These are phyloP conservation scores for Tripidium arundinaceum DNA, from an alignment of 202 grass and related monocot species.

Conservation along the genomic window DNA sequence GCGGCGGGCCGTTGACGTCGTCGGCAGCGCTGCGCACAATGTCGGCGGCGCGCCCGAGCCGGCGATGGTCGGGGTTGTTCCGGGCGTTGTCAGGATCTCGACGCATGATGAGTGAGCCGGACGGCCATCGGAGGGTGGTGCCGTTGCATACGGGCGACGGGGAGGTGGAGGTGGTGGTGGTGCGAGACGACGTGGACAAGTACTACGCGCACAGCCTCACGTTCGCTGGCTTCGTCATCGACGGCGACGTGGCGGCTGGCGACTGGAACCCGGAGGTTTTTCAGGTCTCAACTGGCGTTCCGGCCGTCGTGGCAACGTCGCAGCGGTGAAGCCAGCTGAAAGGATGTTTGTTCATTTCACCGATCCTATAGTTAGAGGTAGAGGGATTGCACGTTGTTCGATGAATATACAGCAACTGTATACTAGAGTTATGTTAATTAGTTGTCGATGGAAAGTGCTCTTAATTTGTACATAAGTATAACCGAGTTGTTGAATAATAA, in stretches of 20 bases:
- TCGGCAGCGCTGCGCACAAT: constrained; percentile 46
- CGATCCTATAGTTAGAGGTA: background rate
- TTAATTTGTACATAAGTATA: constrained; percentile 8
- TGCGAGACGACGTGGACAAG: constrained; percentile 29
- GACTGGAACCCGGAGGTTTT: constrained; percentile 77
- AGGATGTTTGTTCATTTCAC: background rate
- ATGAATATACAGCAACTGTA: constrained; percentile 17
- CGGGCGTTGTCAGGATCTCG: constrained; percentile 1
- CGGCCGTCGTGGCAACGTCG: background rate
- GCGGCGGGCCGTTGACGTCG: constrained; percentile 30
- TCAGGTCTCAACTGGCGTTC: constrained; percentile 45
- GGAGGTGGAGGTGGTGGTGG: constrained; percentile 17
- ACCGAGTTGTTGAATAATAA: background rate
- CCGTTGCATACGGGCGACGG: background rate
- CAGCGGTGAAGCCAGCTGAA: background rate
- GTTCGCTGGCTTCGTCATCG: constrained; percentile 60
- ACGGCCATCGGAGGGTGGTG: constrained; percentile 23
- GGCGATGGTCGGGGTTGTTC: constrained; percentile 40
- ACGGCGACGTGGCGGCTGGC: constrained; percentile 58
- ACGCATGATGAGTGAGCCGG: constrained; percentile 14
- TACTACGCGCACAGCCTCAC: constrained; percentile 54
- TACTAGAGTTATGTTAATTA: constrained; percentile 5
- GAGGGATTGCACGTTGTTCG: background rate
- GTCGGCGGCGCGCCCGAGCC: constrained; percentile 39
- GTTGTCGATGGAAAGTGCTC: background rate